phyloP scores from a whole-genome alignment of 495 filamentous ascomycete genomes.

The Glonium stellatum region DNA sequence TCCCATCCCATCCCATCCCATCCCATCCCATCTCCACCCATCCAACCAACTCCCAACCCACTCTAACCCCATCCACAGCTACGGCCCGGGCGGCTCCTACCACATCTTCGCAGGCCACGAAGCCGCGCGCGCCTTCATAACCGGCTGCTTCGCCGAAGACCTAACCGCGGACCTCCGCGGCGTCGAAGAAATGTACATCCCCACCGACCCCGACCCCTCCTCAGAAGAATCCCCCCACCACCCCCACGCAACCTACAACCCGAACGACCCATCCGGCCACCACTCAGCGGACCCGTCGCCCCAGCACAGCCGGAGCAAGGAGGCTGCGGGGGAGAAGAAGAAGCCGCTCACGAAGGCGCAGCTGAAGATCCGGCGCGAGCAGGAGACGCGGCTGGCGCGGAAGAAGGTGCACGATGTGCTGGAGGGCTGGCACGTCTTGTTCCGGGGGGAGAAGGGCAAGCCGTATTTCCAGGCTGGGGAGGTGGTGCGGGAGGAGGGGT shows the following conservation, averaged over 20 bases:
- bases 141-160: conserved; percentile 89
- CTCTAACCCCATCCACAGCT: conserved; percentile 32
- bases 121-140: conserved; percentile 86
- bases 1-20: neutral
- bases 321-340: conserved; percentile 44
- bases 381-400: conserved; percentile 46
- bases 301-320: conserved; percentile 40
- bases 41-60: neutral
- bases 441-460: conserved; percentile 48
- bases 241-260: conserved; percentile 44
- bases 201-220: conserved; percentile 45
- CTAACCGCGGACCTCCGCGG: conserved; percentile 73
- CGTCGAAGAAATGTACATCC: conserved; percentile 83
- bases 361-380: conserved; percentile 41
- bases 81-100: conserved; percentile 88
- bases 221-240: neutral
- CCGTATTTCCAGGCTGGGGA: conserved; percentile 38
- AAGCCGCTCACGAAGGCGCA: conserved; percentile 41
- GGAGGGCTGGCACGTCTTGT: conserved; percentile 67
- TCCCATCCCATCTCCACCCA: neutral
- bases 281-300: conserved; percentile 2
- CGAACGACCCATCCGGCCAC: neutral
- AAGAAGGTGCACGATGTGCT: conserved; percentile 51
- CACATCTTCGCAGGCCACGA: conserved; percentile 80
- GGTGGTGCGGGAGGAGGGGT: conserved; percentile 34